Evolutionary conservation across 2,329 filamentous ascomycete genomes (phyloP).

Genomic region (Xylariaceae sp.): DNA sequence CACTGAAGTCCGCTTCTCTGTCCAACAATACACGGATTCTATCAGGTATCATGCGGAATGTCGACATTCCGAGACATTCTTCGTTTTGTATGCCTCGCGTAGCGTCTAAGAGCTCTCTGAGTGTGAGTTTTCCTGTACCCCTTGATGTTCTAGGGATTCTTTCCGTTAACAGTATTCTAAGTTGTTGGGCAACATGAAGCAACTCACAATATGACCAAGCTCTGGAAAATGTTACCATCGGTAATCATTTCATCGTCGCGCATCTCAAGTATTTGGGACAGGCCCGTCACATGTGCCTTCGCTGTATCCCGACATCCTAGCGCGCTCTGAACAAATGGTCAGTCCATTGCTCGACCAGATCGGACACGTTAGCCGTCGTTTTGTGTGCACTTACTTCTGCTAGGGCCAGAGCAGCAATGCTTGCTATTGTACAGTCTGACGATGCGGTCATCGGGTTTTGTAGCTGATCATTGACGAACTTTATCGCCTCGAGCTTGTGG

Average conservation of each 20-base stretch:
- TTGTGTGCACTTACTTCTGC: slow-evolving; percentile 17
- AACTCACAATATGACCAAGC: slow-evolving; percentile 20
- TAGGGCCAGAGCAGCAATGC: slow-evolving; percentile 21
- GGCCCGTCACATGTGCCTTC: slow-evolving; percentile 20
- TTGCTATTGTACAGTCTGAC: slow-evolving; percentile 20
- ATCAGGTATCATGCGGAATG: slow-evolving; percentile 15
- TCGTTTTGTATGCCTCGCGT: slow-evolving; percentile 18
- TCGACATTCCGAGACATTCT: slow-evolving; percentile 17
- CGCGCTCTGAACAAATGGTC: slow-evolving; percentile 18
- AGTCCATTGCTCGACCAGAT: background rate
- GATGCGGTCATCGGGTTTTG: slow-evolving; percentile 16
- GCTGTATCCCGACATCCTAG: slow-evolving; percentile 21
- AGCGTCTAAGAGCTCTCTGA: slow-evolving; percentile 17
- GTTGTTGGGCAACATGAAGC: background rate
- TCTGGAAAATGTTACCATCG: slow-evolving; percentile 20
- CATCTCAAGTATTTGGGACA: slow-evolving; percentile 20
- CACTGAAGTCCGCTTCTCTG: slow-evolving; percentile 12
- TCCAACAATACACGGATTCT: slow-evolving; percentile 15
- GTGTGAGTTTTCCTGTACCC: slow-evolving; percentile 18
- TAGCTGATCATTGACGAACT: slow-evolving; percentile 24
- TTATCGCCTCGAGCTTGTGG: slow-evolving; percentile 23
- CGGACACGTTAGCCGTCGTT: background rate
- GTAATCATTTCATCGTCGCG: slow-evolving; percentile 14
- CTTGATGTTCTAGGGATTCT: slow-evolving; percentile 16
- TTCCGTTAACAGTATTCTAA: background rate